phyloP scores from a whole-genome alignment of 2,329 filamentous ascomycete genomes.

The Fusarium proliferatum region DNA sequence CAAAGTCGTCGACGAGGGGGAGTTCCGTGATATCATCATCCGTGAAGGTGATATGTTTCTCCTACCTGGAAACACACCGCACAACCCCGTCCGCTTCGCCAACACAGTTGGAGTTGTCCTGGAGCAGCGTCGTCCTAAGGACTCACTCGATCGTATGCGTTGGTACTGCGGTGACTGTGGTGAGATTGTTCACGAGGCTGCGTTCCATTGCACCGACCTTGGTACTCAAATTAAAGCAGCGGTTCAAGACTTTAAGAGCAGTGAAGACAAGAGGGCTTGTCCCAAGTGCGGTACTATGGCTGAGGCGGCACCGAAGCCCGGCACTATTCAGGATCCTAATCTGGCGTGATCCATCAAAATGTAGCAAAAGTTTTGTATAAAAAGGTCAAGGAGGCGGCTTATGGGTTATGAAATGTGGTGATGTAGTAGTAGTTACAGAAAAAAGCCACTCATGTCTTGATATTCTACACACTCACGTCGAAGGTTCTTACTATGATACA shows the following conservation, averaged over 20 bases:
- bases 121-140: slow-evolving; percentile 81
- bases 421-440: slow-evolving; percentile 2
- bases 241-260: slow-evolving; percentile 81
- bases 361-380: background rate
- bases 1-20: slow-evolving; percentile 80
- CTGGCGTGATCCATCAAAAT: slow-evolving; percentile 46
- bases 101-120: slow-evolving; percentile 94
- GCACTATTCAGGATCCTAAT: slow-evolving; percentile 70
- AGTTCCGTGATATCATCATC: slow-evolving; percentile 88
- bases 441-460: background rate
- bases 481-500: background rate
- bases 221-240: slow-evolving; percentile 95
- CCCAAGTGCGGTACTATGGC: slow-evolving; percentile 80
- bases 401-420: background rate
- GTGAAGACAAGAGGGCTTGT: slow-evolving; percentile 77
- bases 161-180: slow-evolving; percentile 87
- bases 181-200: slow-evolving; percentile 82
- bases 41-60: slow-evolving; percentile 94
- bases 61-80: slow-evolving; percentile 91
- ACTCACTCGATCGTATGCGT: slow-evolving; percentile 79
- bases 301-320: slow-evolving; percentile 72
- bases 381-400: slow-evolving; percentile 1
- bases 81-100: slow-evolving; percentile 94
- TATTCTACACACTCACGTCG: slow-evolving; percentile 22
- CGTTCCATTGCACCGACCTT: slow-evolving; percentile 89